Conservation (phyloP, 345 rosid genomes). For the Lepidium aucheri region DNA sequence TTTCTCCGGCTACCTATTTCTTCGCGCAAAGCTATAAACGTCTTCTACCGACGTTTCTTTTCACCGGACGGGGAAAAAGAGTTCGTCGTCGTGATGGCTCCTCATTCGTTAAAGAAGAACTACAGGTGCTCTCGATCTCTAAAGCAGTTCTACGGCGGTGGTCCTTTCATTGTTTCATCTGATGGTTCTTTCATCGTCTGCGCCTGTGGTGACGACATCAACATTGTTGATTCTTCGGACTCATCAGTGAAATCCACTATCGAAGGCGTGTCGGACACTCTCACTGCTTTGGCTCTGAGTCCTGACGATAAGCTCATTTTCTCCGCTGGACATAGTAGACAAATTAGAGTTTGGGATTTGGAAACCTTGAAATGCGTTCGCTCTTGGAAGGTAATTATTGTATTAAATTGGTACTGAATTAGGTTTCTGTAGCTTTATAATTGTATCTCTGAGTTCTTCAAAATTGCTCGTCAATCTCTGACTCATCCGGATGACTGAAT, state of each 20-base stretch:
- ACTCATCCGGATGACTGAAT: neutral
- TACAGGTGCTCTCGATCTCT: slow-evolving; percentile 57
- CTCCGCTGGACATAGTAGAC: slow-evolving; percentile 88
- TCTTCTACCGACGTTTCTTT: neutral
- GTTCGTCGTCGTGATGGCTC: slow-evolving; percentile 28
- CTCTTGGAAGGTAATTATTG: slow-evolving; percentile 68
- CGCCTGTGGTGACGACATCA: slow-evolving; percentile 63
- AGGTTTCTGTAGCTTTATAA: neutral
- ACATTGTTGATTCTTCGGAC: slow-evolving; percentile 58
- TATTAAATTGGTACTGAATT: neutral
- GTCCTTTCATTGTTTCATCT: slow-evolving; percentile 70
- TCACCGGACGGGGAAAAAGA: slow-evolving; percentile 1
- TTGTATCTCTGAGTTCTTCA: neutral
- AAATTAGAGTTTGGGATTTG: slow-evolving; percentile 88
- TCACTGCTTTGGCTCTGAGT: slow-evolving; percentile 76
- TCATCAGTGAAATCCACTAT: slow-evolving; percentile 53
- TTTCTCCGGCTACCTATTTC: neutral
- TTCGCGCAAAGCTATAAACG: slow-evolving; percentile 4
- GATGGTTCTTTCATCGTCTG: slow-evolving; percentile 77
- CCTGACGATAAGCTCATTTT: slow-evolving; percentile 76
- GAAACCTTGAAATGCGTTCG: slow-evolving; percentile 66
- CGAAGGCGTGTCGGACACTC: slow-evolving; percentile 56
- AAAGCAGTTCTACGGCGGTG: slow-evolving; percentile 89
- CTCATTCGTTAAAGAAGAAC: slow-evolving; percentile 51
- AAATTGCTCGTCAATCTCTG: neutral